phyloP scores from a whole-genome alignment of 768 basidiomycete species.

The Bullera alba region DNA sequence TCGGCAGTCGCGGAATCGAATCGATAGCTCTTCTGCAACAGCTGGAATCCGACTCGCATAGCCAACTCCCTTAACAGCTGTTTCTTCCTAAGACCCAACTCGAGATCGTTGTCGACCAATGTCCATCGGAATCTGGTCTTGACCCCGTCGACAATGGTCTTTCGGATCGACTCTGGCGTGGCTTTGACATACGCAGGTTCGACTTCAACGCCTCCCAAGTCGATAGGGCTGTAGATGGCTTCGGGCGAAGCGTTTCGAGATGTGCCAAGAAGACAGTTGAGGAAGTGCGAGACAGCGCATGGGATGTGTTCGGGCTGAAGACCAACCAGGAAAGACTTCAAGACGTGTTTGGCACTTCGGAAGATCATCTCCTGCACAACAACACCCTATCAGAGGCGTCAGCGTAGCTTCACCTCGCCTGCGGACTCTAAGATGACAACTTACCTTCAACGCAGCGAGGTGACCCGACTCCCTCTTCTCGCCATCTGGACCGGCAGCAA shows the following conservation, averaged over 20 bases:
- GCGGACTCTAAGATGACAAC: neutral
- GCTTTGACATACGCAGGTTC: slow-evolving; percentile 44
- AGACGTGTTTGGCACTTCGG: slow-evolving; percentile 48
- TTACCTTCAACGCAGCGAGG: slow-evolving; percentile 38
- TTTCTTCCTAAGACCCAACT: slow-evolving; percentile 32
- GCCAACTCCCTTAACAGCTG: slow-evolving; percentile 49
- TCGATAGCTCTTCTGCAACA: slow-evolving; percentile 45
- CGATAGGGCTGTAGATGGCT: slow-evolving; percentile 42
- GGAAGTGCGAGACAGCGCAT: slow-evolving; percentile 49
- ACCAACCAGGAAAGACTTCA: slow-evolving; percentile 42
- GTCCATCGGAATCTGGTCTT: slow-evolving; percentile 46
- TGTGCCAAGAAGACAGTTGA: slow-evolving; percentile 50
- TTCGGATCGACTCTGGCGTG: slow-evolving; percentile 44
- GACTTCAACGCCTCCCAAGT: slow-evolving; percentile 23
- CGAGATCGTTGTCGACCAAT: slow-evolving; percentile 37
- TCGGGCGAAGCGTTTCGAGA: slow-evolving; percentile 38
- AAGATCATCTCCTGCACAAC: slow-evolving; percentile 49
- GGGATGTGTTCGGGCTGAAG: slow-evolving; percentile 41
- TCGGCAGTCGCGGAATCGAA: slow-evolving; percentile 25
- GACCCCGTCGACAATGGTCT: slow-evolving; percentile 41
- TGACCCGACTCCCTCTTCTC: slow-evolving; percentile 20
- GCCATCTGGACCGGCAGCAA: slow-evolving; percentile 29
- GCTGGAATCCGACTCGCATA: slow-evolving; percentile 46
- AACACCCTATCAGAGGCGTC: slow-evolving; percentile 21
- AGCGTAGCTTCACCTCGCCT: neutral